These are phyloP conservation scores for Obba rivulosa DNA, from an alignment of 768 basidiomycete species.

Conservation along the genomic window DNA sequence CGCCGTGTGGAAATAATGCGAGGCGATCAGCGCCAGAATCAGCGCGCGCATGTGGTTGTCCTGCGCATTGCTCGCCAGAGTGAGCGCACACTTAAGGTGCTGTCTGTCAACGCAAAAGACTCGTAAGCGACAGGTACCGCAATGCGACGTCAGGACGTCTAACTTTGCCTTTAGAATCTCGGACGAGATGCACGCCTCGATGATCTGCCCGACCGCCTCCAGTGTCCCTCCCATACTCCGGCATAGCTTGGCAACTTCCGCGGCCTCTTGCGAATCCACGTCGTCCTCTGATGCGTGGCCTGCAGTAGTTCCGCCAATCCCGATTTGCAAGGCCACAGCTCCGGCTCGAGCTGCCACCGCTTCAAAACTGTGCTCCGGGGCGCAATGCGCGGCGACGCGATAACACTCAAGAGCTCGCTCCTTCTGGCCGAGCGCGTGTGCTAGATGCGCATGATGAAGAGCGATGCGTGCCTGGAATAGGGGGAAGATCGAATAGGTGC, in stretches of 20 bases:
- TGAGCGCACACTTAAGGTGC: constrained; percentile 55
- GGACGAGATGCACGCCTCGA: constrained; percentile 42
- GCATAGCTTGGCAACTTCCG: constrained; percentile 39
- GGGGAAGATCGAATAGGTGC: constrained; percentile 50
- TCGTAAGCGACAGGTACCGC: not conserved
- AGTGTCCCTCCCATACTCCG: constrained; percentile 46
- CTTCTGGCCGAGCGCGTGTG: constrained; percentile 55
- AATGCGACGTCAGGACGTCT: constrained; percentile 15
- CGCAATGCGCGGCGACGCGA: constrained; percentile 50
- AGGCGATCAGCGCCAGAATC: constrained; percentile 59
- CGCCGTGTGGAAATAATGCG: constrained; percentile 69
- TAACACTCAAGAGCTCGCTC: constrained; percentile 59
- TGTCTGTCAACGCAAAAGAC: constrained; percentile 35
- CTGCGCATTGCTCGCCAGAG: constrained; percentile 48
- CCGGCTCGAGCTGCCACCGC: constrained; percentile 46
- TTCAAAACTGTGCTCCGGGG: constrained; percentile 35
- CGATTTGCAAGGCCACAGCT: constrained; percentile 45
- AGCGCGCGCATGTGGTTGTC: constrained; percentile 75
- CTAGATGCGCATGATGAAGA: constrained; percentile 67
- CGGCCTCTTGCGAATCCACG: constrained; percentile 18
- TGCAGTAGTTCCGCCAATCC: constrained; percentile 24
- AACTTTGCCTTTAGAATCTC: constrained; percentile 65
- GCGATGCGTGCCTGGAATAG: constrained; percentile 57
- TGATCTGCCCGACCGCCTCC: constrained; percentile 46
- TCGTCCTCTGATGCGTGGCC: constrained; percentile 24